Evolutionary conservation across 495 filamentous ascomycete genomes (phyloP).

Genomic region (Aspergillus egyptiacus): DNA sequence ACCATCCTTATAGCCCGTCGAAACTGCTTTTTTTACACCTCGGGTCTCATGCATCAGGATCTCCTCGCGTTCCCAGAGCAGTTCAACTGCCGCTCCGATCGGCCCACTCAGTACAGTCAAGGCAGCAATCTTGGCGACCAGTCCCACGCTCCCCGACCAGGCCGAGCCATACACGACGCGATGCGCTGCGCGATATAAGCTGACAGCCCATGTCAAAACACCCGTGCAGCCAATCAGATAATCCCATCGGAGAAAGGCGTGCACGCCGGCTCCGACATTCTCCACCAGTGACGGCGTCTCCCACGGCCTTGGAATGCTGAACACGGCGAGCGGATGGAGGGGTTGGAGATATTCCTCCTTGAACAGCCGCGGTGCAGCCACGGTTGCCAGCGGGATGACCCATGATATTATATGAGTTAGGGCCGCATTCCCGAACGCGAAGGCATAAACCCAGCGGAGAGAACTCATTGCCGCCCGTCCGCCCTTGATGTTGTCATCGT

Average conservation of each 20-base stretch:
- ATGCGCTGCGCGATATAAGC: conserved; percentile 37
- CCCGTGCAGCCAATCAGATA: conserved; percentile 47
- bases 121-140: conserved; percentile 32
- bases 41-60: conserved; percentile 33
- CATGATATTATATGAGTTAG: conserved; percentile 44
- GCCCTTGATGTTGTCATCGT: conserved; percentile 18
- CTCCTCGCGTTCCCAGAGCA: conserved; percentile 56
- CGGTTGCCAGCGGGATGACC: conserved; percentile 37
- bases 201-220: conserved; percentile 50
- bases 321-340: conserved; percentile 36
- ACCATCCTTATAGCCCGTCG: conserved; percentile 22
- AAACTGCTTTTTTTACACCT: conserved; percentile 17
- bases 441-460: conserved; percentile 50
- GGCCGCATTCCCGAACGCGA: conserved; percentile 43
- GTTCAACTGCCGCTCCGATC: conserved; percentile 41
- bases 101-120: conserved; percentile 46
- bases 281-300: conserved; percentile 28
- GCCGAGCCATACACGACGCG: conserved; percentile 28
- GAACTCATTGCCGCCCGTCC: conserved; percentile 34
- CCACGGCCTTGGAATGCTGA: conserved; percentile 41
- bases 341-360: conserved; percentile 21
- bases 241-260: conserved; percentile 54
- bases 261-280: conserved; percentile 43
- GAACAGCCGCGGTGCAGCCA: conserved; percentile 34
- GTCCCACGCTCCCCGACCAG: conserved; percentile 22